Base-by-base conservation (phyloP, 805 yeast genomes). In the Ogataea ramenticola region DNA sequence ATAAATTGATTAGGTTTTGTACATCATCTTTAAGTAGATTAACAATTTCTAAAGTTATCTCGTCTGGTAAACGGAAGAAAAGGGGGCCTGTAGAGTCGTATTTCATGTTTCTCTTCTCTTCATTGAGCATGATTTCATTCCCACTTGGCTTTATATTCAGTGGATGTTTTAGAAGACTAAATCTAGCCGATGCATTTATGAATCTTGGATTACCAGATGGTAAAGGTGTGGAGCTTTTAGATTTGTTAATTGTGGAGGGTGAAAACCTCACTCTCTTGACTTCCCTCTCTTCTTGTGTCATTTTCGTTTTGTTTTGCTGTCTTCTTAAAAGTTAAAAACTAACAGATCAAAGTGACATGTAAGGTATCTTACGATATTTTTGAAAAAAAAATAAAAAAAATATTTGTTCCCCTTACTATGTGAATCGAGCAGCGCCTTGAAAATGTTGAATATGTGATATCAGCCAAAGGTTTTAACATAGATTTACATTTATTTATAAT, bases 71-170 rank as follows among this genome's bases (percentile, higher is more conserved):
- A 0, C 45, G 43, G 0, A 70, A 56, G 20, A 87, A 58, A 4
- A 48, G 67, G 5, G 50, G 45, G 0, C 95, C 96, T 60, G 83
- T 62, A 19, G 74, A 72, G 19, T 58, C 43, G 10, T 48, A 36
- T 32, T 68, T 52, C 17, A 46, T 39, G 12, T 40, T 24, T 9
- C 49, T 21, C n/a, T 52, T 44, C 11, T 46, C 51, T 31, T 53
- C 52, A 15, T 49, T 40, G 4, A 60, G 48, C 2, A 62, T 31
- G 7, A 61, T 41, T 17, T 52, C 69, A 53, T 86, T 86, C 4
- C 95, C 95, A n/a, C 75, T 62, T 1, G 95, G 96, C 54, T 74
- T 77, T 15, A 86, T 80, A 41, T 83, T 82, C 27, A 86, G 61
- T 1, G 95, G 95, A 55, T 86, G 95, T 42, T 68, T 66, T 19